phyloP scores from a whole-genome alignment of 257 asterid species.

The Solanum peruvianum region DNA sequence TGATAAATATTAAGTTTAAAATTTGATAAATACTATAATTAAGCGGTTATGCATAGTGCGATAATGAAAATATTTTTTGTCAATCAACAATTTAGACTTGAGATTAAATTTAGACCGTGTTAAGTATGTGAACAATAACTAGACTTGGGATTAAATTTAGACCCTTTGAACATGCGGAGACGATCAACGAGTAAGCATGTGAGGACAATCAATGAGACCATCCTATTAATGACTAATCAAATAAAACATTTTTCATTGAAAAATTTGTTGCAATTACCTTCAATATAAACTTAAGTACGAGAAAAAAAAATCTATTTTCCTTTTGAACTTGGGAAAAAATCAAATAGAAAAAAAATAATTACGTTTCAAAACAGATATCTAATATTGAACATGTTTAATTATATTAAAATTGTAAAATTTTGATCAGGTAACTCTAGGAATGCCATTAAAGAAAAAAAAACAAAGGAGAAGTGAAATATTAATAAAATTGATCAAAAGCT shows the following conservation, averaged over 20 bases:
- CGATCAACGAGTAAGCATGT: too few relatives aligned
- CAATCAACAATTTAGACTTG: not conserved
- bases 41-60: not conserved
- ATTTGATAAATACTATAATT: too few relatives aligned
- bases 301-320: too few relatives aligned
- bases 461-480: not conserved
- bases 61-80: not conserved
- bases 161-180: not conserved
- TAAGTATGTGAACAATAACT: not conserved
- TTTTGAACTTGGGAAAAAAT: too few relatives aligned
- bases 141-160: not conserved
- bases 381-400: not conserved
- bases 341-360: not conserved
- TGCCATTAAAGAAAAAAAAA: not conserved
- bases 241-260: not conserved
- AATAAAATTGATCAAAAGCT: not conserved
- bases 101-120: not conserved
- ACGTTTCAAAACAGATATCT: not conserved
- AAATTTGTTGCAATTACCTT: too few relatives aligned
- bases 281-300: accelerated
- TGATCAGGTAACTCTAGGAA: not conserved
- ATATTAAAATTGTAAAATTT: not conserved
- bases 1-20: not conserved
- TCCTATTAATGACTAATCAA: not conserved
- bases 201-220: not conserved